Evolutionary conservation across 345 rosid genomes (phyloP), one percentile per base, ranked within the genome.

Genomic region (Syzygium grande): DNA sequence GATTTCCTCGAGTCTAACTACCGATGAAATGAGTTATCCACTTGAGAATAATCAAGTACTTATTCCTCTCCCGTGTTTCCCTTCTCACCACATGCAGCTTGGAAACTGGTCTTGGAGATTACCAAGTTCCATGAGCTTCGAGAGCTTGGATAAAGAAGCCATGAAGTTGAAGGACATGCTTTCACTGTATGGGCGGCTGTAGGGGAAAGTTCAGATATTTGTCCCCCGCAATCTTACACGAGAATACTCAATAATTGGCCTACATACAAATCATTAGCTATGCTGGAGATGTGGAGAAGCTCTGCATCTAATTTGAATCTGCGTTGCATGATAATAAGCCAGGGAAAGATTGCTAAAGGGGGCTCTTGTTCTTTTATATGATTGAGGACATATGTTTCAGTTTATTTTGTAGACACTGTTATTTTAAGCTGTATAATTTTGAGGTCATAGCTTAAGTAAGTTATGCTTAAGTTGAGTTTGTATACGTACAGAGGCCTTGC

Each of bases 61-160:
- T 73, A 73, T 73, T 30, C n/a, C 86, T 51, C 54, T 58, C 11
- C 34, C 21, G 4, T 16, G 25, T 34, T 52, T 84, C 41, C 51
- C 29, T 68, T 79, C 34, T 85, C 73, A 53, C 79, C 59, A 23
- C 51, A 55, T 91, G 87, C 92, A 96, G 97, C 90, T 84, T 51
- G 99, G 99, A 87, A 97, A 97, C 87, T 97, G 99, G 99, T 86
- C 96, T 86, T 97, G 99, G 99, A 94, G 98, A 93, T 89, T 97
- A 52, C 98, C 98, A 17, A 91, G 91, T 90, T 90, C 94, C 23
- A 86, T 85, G 90, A 93, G 94, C 91, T 97, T 95, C 86, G 95
- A 94, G 89, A 6, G 52, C 90, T 84, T 97, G 92, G 92, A 95
- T 87, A 85, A 89, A 34, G 95, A 96, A 91, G 94, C 97, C 30